phyloP scores from a whole-genome alignment of 2,329 filamentous ascomycete species.

The Knufia petricola region DNA sequence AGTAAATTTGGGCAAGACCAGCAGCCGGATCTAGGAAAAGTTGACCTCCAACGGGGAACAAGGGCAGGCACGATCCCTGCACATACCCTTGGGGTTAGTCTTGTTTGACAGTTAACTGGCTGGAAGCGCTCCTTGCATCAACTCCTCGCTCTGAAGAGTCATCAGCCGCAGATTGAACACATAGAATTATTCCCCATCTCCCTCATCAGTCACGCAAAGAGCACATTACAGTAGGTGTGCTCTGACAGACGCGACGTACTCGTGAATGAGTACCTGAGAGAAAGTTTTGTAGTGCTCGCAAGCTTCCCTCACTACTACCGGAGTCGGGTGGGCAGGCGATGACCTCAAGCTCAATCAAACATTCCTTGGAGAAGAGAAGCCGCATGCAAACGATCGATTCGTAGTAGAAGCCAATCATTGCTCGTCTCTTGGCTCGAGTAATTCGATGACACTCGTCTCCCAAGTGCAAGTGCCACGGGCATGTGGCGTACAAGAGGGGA shows the following conservation, averaged over 20 bases:
- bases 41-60: background rate
- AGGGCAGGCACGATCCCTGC: background rate
- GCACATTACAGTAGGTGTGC: background rate
- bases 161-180: background rate
- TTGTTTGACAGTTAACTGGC: background rate
- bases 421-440: background rate
- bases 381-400: background rate
- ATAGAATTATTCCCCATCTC: background rate
- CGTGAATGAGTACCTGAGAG: background rate
- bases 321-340: constrained; percentile 1
- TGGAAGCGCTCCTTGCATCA: background rate
- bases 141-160: constrained; percentile 2
- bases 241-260: background rate
- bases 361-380: background rate
- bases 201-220: background rate
- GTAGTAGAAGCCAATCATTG: background rate
- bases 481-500: background rate
- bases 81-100: background rate
- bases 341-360: background rate
- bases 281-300: background rate
- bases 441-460: background rate
- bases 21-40: background rate
- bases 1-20: constrained; percentile 1
- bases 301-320: too few species aligned
- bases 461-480: background rate